Conservation (phyloP, 768 basidiomycete species). For the Imleria badia region DNA sequence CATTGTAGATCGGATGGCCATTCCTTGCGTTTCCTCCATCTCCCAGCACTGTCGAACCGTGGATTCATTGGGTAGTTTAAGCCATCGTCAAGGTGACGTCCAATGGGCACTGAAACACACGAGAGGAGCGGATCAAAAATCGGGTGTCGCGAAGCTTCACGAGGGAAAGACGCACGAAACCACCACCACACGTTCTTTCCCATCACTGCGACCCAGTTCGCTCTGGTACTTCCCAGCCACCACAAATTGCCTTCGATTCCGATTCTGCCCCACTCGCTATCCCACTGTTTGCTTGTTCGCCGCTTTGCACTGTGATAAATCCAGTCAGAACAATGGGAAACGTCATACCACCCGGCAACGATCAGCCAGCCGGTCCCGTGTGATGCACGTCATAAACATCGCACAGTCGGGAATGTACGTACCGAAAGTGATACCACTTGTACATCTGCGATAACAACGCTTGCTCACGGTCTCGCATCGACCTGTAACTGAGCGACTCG, state of each 20-base stretch:
- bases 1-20: constrained; percentile 70
- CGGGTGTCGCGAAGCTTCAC: neutral
- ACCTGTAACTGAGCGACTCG: constrained; percentile 61
- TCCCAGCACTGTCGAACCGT: constrained; percentile 67
- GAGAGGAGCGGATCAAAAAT: constrained; percentile 3
- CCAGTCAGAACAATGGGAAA: neutral
- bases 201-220: constrained; percentile 84
- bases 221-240: constrained; percentile 66
- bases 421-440: constrained; percentile 56
- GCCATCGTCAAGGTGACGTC: constrained; percentile 58
- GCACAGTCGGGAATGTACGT: constrained; percentile 24
- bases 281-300: constrained; percentile 52
- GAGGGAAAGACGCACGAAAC: constrained; percentile 61
- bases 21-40: constrained; percentile 61
- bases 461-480: constrained; percentile 66
- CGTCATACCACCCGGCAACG: neutral
- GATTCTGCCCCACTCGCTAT: constrained; percentile 78
- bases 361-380: neutral
- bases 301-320: constrained; percentile 47
- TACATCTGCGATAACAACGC: constrained; percentile 49
- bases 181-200: constrained; percentile 66
- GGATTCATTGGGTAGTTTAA: constrained; percentile 66
- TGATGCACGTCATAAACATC: neutral
- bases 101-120: constrained; percentile 43
- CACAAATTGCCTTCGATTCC: constrained; percentile 81